Evolutionary conservation across 2,329 filamentous ascomycete genomes (phyloP).

Genomic region (Aspergillus caelatus): DNA sequence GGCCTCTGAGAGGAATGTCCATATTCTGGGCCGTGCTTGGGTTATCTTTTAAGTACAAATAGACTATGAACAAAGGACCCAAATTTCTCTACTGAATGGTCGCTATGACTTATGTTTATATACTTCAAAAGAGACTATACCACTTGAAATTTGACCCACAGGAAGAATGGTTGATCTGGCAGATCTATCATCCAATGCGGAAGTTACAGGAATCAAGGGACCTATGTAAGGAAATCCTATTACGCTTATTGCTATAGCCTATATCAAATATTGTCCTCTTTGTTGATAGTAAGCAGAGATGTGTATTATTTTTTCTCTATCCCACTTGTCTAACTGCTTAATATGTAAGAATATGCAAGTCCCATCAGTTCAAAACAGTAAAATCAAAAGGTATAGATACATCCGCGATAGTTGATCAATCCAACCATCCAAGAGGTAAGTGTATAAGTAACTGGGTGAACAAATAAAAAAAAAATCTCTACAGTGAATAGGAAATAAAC

Average conservation of each 20-base stretch:
- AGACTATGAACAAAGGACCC: too few species aligned
- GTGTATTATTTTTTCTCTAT: slow-evolving; percentile 22
- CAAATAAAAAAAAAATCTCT: slow-evolving; percentile 9
- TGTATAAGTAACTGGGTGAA: slow-evolving; percentile 11
- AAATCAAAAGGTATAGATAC: slow-evolving; percentile 16
- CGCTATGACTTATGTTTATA: too few species aligned
- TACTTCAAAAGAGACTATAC: too few species aligned
- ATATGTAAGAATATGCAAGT: slow-evolving; percentile 4
- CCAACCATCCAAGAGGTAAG: slow-evolving; percentile 9
- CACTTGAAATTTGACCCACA: too few species aligned
- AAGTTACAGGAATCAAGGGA: neutral
- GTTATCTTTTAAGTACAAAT: too few species aligned
- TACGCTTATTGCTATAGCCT: neutral
- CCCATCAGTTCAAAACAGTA: slow-evolving; percentile 1
- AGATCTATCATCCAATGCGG: neutral
- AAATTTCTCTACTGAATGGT: too few species aligned
- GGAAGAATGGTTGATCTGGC: too few species aligned
- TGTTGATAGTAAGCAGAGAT: slow-evolving; percentile 14
- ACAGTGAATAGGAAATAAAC: slow-evolving; percentile 7
- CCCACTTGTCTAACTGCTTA: slow-evolving; percentile 7
- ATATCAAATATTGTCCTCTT: neutral
- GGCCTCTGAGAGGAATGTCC: too few species aligned
- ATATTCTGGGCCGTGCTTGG: too few species aligned
- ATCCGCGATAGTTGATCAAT: slow-evolving; percentile 10
- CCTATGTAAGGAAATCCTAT: neutral